Evolutionary conservation across 2,329 filamentous ascomycete species (phyloP).

Genomic region (Orbilia brochopaga): DNA sequence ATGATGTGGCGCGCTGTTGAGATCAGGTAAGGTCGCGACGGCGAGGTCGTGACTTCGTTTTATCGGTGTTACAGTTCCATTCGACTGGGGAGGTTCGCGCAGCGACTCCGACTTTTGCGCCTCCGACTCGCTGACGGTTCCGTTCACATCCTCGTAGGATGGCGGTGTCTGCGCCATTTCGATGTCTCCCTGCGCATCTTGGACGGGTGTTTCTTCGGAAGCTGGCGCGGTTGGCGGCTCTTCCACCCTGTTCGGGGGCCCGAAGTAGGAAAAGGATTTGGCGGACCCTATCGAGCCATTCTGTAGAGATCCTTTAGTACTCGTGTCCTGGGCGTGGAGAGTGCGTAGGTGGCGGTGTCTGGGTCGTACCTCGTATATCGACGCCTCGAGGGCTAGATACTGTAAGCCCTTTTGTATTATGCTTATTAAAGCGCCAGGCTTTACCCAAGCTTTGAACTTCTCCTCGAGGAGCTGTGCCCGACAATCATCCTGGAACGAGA

Average conservation of each 20-base stretch:
- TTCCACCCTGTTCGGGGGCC: slow-evolving; percentile 25
- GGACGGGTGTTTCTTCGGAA: slow-evolving; percentile 20
- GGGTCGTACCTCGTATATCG: slow-evolving; percentile 36
- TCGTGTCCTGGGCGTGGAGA: background rate
- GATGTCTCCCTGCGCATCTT: slow-evolving; percentile 37
- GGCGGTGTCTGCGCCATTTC: slow-evolving; percentile 33
- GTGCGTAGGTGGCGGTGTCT: background rate
- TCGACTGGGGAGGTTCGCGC: slow-evolving; percentile 41
- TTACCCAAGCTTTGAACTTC: slow-evolving; percentile 43
- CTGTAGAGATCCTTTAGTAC: slow-evolving; percentile 19
- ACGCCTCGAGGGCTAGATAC: slow-evolving; percentile 39
- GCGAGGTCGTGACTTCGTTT: slow-evolving; percentile 44
- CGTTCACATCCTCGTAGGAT: slow-evolving; percentile 30
- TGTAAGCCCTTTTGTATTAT: slow-evolving; percentile 48
- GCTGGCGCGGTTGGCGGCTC: slow-evolving; percentile 13
- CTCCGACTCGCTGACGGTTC: slow-evolving; percentile 36
- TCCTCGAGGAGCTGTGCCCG: slow-evolving; percentile 42
- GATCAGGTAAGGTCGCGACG: slow-evolving; percentile 15
- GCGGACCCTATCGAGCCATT: slow-evolving; percentile 38
- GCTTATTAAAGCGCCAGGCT: slow-evolving; percentile 44
- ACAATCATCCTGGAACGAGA: slow-evolving; percentile 49
- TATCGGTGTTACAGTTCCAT: slow-evolving; percentile 35
- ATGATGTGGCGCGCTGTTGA: slow-evolving; percentile 30
- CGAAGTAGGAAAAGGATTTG: slow-evolving; percentile 41
- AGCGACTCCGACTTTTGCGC: slow-evolving; percentile 39